These are phyloP conservation scores for Aspergillus pseudoglaucus DNA, from an alignment of 2,329 filamentous ascomycete genomes.

Conservation along the genomic window DNA sequence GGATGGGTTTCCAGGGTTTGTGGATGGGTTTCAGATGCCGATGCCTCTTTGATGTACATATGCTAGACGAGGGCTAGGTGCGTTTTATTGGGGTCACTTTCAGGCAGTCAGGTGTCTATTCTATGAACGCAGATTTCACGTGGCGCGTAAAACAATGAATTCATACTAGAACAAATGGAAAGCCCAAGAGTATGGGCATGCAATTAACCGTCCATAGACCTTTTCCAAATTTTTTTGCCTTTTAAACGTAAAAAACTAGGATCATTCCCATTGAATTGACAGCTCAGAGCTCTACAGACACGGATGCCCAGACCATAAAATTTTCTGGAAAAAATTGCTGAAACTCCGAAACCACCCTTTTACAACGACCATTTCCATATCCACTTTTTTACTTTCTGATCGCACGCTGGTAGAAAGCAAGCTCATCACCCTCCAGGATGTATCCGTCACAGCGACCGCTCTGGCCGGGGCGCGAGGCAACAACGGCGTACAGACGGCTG, in stretches of 20 bases:
- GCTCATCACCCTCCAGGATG: slow-evolving; percentile 97
- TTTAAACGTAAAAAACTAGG: slow-evolving; percentile 15
- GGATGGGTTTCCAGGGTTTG: slow-evolving; percentile 1
- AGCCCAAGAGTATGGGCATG: neutral
- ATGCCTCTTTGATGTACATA: no score
- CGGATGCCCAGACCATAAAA: slow-evolving; percentile 29
- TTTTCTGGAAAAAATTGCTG: slow-evolving; percentile 27
- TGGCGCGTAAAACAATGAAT: no score
- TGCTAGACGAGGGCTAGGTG: no score
- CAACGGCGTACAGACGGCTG: slow-evolving; percentile 89
- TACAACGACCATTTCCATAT: slow-evolving; percentile 30
- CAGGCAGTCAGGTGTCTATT: no score
- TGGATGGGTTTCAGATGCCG: no score
- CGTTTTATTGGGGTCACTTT: no score
- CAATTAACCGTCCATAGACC: neutral
- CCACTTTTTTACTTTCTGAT: slow-evolving; percentile 94
- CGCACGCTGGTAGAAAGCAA: slow-evolving; percentile 99
- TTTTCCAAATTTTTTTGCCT: neutral
- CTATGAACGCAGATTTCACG: no score
- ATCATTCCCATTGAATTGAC: slow-evolving; percentile 32
- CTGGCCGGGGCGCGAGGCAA: slow-evolving; percentile 92
- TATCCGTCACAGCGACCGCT: slow-evolving; percentile 95
- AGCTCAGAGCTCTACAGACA: slow-evolving; percentile 36
- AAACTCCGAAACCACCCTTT: slow-evolving; percentile 33
- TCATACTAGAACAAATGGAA: no score